phyloP scores from a whole-genome alignment of 1,284 basidiomycete species.

The Puccinia hordei region DNA sequence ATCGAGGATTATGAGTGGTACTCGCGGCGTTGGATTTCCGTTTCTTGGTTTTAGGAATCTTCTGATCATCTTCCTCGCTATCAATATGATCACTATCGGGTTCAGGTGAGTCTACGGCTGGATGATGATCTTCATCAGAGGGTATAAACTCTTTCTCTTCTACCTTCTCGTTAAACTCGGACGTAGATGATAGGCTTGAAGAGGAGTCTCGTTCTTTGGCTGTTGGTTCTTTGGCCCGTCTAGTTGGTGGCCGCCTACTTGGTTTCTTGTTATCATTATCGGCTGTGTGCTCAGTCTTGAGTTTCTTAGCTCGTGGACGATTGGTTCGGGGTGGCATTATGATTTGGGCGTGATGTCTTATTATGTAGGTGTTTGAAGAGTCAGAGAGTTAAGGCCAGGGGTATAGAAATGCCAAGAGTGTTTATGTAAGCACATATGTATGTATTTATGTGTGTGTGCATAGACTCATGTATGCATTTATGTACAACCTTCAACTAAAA shows the following conservation, averaged over 20 bases:
- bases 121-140: neutral
- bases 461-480: no score
- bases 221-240: neutral
- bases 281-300: neutral
- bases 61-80: conserved; percentile 15
- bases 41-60: conserved; percentile 34
- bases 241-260: neutral
- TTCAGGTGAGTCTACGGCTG: conserved; percentile 1
- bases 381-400: no score
- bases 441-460: no score
- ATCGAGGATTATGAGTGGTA: neutral
- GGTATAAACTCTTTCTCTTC: neutral
- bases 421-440: no score
- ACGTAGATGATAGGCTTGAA: conserved; percentile 13
- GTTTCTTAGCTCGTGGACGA: neutral
- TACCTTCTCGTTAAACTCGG: neutral
- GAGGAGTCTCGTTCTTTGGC: conserved; percentile 3
- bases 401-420: no score
- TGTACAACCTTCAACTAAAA: no score
- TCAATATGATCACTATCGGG: conserved; percentile 36
- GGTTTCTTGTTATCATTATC: neutral
- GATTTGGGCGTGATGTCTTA: no score
- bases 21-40: conserved; percentile 3
- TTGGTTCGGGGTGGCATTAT: neutral
- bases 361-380: no score